These are phyloP conservation scores for Arabis alpina DNA, from an alignment of 345 rosid genomes.

Conservation along the genomic window DNA sequence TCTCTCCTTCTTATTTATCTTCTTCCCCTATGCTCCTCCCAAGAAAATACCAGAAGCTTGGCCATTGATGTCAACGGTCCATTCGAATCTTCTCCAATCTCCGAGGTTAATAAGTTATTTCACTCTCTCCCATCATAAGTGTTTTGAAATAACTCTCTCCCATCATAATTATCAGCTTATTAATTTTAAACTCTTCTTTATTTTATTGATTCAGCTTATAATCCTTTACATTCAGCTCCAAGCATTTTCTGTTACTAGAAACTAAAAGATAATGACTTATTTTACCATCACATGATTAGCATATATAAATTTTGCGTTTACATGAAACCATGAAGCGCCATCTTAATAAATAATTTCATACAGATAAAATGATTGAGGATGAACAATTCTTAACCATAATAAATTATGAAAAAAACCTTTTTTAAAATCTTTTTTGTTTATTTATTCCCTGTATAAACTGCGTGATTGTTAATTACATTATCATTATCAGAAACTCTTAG, in stretches of 20 bases:
- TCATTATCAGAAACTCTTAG: background rate
- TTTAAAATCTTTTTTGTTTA: background rate
- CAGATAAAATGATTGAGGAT: background rate
- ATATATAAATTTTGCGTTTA: background rate
- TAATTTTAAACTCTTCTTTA: background rate
- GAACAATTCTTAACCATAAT: background rate
- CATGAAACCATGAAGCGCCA: slow-evolving; percentile 20
- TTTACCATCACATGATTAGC: background rate
- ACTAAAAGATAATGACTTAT: too few relatives aligned
- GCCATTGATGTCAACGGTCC: slow-evolving; percentile 26
- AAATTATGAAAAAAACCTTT: too few relatives aligned
- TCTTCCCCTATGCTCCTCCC: slow-evolving; percentile 32
- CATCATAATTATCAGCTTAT: slow-evolving; percentile 1
- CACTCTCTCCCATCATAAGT: background rate
- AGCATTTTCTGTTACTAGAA: background rate
- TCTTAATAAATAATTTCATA: background rate
- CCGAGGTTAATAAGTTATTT: slow-evolving; percentile 24
- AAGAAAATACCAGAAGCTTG: slow-evolving; percentile 40
- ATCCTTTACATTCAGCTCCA: slow-evolving; percentile 1
- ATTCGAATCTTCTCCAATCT: slow-evolving; percentile 25
- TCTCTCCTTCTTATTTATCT: slow-evolving; percentile 26
- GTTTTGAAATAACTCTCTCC: background rate
- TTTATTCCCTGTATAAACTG: background rate
- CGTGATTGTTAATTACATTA: background rate
- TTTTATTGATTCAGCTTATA: background rate